Conservation (phyloP, 768 basidiomycete species). For the Pisolithus marmoratus region DNA sequence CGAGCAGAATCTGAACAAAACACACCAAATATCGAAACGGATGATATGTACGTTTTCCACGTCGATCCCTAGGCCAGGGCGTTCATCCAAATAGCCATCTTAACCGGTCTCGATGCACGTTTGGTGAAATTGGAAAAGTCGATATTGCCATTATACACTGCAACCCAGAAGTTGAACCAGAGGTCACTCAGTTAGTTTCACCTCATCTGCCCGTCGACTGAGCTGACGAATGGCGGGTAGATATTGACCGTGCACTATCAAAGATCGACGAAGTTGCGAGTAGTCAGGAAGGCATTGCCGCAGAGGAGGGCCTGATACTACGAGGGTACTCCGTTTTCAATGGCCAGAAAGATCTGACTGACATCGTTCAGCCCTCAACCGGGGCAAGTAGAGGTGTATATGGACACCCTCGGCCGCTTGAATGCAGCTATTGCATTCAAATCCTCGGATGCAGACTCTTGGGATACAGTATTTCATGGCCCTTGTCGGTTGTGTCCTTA, state of each 20-base stretch:
- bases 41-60: conserved; percentile 67
- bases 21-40: conserved; percentile 74
- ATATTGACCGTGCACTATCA: conserved; percentile 72
- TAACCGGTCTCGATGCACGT: conserved; percentile 79
- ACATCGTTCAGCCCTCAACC: conserved; percentile 54
- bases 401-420: conserved; percentile 67
- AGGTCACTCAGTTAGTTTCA: conserved; percentile 59
- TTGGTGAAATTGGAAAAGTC: conserved; percentile 81
- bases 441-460: conserved; percentile 47
- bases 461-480: conserved; percentile 41
- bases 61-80: background rate
- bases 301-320: conserved; percentile 73
- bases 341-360: background rate
- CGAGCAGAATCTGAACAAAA: conserved; percentile 85
- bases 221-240: conserved; percentile 31
- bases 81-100: conserved; percentile 54
- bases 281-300: conserved; percentile 68
- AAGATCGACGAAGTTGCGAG: conserved; percentile 79
- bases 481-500: background rate
- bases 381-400: conserved; percentile 58
- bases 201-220: background rate
- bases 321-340: conserved; percentile 48
- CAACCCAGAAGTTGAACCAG: conserved; percentile 69
- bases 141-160: conserved; percentile 75
- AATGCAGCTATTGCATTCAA: conserved; percentile 80